Evolutionary conservation across 1,139 yeast genomes (phyloP).

Genomic region (Pichia sp.): DNA sequence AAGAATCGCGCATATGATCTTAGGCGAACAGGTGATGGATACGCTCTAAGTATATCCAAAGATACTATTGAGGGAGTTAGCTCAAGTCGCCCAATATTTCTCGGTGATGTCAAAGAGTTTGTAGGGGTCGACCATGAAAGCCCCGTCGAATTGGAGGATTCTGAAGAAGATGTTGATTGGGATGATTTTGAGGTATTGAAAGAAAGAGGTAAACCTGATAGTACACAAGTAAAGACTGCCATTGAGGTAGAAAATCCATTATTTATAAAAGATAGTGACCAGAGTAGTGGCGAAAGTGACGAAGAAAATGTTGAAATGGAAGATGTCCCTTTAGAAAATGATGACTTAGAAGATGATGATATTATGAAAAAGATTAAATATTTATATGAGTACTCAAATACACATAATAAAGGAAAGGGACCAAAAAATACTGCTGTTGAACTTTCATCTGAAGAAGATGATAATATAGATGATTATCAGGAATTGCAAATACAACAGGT

Average conservation of each 20-base stretch:
- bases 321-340: slow-evolving; percentile 18
- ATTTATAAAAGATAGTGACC: slow-evolving; percentile 14
- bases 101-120: slow-evolving; percentile 22
- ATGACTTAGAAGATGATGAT: slow-evolving; percentile 17
- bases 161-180: slow-evolving; percentile 28
- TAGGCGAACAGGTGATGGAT: slow-evolving; percentile 76
- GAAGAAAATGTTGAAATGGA: slow-evolving; percentile 16
- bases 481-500: slow-evolving; percentile 19
- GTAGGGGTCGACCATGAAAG: not conserved
- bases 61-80: slow-evolving; percentile 39
- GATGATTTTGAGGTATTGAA: slow-evolving; percentile 21
- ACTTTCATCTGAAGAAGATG: slow-evolving; percentile 1
- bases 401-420: slow-evolving; percentile 21
- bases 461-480: slow-evolving; percentile 14
- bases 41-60: slow-evolving; percentile 62
- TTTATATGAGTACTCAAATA: slow-evolving; percentile 30
- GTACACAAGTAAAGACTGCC: not conserved
- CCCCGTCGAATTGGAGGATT: slow-evolving; percentile 22
- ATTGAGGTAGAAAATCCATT: slow-evolving; percentile 5
- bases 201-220: not conserved
- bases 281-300: slow-evolving; percentile 5
- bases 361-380: slow-evolving; percentile 30
- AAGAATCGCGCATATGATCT: slow-evolving; percentile 72
- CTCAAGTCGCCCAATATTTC: slow-evolving; percentile 24
- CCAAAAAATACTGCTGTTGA: not conserved